Evolutionary conservation across 129 eudicot genomes (phyloP), one percentile per base, ranked within the genome.

Genomic region (Chrysanthemum makinoi): DNA sequence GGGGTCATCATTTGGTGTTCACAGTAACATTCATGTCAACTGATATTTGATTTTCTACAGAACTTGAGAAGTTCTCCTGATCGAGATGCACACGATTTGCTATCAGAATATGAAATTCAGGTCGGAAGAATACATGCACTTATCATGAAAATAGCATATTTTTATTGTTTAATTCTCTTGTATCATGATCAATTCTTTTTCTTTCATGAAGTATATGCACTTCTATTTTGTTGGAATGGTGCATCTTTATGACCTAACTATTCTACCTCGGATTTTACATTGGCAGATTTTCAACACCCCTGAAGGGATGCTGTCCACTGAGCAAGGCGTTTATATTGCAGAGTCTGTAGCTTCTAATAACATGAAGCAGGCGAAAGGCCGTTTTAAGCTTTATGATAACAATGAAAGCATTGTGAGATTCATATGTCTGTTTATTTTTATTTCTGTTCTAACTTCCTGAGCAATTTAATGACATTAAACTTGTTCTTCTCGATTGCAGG

Each of bases 301-400:
- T 58, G 99, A 95, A 77, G 97, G 99, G 81, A 87, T 87, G 90
- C 95, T 95, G 61, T 95, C 99, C 20, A 90, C 77, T 71, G 99
- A 95, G 83, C 89, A 80, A 86, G 99, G 99, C 62, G 97, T 95
- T 73, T 95, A 95, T 85, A 79, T 95, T 68, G 96, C 99, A 1
- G 93, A 86, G 83, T 78, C 91, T 79, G 91, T 87, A 75, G 81
- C 83, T 35, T 67, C 82, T 47, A 87, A 74, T 80, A 91, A 86
- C 77, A 72, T 70, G 62, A 88, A 84, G 61, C 97, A 91, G 69
- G 86, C 89, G 8, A 91, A 90, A 91, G 96, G 95, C 62, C 91
- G 91, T 39, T 87, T 81, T 65, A 81, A 83, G 76, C 54, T 75
- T 52, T 86, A 89, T 72, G 91, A 87, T 50, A 79, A 84, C 55